These are phyloP conservation scores for Thermothielavioides terrestris DNA, from an alignment of 495 filamentous ascomycete genomes.

Conservation along the genomic window DNA sequence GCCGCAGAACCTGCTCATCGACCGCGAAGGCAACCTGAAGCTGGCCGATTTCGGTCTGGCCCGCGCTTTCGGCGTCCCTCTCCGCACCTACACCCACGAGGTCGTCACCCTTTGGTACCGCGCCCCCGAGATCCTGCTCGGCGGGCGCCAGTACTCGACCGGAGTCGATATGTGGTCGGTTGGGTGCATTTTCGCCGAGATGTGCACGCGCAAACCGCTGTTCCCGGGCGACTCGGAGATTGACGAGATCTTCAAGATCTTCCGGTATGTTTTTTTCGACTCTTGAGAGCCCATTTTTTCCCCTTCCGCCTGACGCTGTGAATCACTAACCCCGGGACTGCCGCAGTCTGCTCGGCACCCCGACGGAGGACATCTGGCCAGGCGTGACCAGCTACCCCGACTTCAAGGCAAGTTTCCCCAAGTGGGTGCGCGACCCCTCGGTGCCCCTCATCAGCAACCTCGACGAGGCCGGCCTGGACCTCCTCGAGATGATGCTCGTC, in stretches of 20 bases:
- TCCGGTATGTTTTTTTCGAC: slow-evolving; percentile 54
- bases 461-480: slow-evolving; percentile 72
- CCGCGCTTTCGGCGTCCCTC: slow-evolving; percentile 89
- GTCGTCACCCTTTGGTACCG: slow-evolving; percentile 99
- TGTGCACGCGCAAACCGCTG: slow-evolving; percentile 96
- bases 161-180: slow-evolving; percentile 99
- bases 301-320: too few relatives aligned
- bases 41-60: slow-evolving; percentile 96
- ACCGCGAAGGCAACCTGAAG: slow-evolving; percentile 92
- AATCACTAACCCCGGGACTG: too few relatives aligned
- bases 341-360: slow-evolving; percentile 87
- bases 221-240: slow-evolving; percentile 99
- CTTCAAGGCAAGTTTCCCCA: slow-evolving; percentile 94
- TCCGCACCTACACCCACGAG: slow-evolving; percentile 97
- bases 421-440: slow-evolving; percentile 72
- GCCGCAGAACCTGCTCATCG: slow-evolving; percentile 94
- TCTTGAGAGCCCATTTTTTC: neutral
- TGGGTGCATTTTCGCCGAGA: slow-evolving; percentile 98
- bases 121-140: slow-evolving; percentile 93
- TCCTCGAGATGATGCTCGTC: slow-evolving; percentile 85
- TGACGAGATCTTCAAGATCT: slow-evolving; percentile 99
- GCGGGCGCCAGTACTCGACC: slow-evolving; percentile 94
- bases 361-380: slow-evolving; percentile 81
- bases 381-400: slow-evolving; percentile 97
- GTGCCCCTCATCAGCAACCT: slow-evolving; percentile 44